These are phyloP conservation scores for Ustilago shanxiensis DNA, from an alignment of 1,284 basidiomycete genomes.

Conservation along the genomic window DNA sequence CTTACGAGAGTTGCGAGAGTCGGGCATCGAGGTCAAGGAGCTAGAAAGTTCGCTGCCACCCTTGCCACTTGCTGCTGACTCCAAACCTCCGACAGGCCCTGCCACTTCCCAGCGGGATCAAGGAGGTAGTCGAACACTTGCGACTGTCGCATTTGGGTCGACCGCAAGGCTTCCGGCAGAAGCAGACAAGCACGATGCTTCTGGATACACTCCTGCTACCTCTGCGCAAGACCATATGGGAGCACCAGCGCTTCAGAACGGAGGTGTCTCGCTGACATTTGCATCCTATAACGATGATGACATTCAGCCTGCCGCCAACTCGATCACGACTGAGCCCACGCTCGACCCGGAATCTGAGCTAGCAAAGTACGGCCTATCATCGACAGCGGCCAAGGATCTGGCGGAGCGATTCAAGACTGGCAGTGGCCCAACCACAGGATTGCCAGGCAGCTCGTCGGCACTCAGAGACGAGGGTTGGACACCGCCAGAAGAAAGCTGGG, in stretches of 20 bases:
- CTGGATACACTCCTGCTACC: neutral
- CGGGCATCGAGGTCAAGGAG: slow-evolving; percentile 63
- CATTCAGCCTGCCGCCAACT: slow-evolving; percentile 13
- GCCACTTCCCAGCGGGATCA: neutral
- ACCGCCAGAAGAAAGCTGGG: slow-evolving; percentile 24
- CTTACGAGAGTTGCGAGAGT: slow-evolving; percentile 60
- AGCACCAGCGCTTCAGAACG: slow-evolving; percentile 8
- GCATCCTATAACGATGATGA: slow-evolving; percentile 55
- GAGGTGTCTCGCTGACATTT: slow-evolving; percentile 54
- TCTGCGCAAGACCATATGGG: neutral
- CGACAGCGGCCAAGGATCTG: slow-evolving; percentile 32
- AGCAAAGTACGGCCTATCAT: slow-evolving; percentile 25
- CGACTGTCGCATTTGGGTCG: neutral
- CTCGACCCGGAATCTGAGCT: slow-evolving; percentile 1
- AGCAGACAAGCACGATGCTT: neutral
- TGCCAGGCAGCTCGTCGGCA: slow-evolving; percentile 3
- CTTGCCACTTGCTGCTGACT: slow-evolving; percentile 37
- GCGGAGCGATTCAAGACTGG: slow-evolving; percentile 31
- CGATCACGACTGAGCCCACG: neutral
- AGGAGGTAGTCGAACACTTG: neutral
- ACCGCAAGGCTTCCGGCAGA: neutral
- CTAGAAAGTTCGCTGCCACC: slow-evolving; percentile 62
- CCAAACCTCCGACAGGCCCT: neutral
- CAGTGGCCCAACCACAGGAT: neutral
- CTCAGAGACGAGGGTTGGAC: slow-evolving; percentile 20